Conservation (phyloP, 352 stramenopile genomes). For the Globisporangium spiculum region DNA sequence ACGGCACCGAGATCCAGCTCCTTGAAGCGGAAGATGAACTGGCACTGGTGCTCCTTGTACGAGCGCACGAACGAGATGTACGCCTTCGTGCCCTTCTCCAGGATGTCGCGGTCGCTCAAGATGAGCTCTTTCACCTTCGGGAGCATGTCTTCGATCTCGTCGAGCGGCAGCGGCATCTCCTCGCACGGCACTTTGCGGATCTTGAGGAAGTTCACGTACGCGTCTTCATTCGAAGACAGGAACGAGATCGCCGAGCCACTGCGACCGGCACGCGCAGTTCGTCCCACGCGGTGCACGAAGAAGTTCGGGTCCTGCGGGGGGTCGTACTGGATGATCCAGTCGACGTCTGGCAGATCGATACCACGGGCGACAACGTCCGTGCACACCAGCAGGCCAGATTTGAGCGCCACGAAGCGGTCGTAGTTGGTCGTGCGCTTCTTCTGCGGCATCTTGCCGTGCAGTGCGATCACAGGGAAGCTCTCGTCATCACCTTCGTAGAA, state of each 20-base stretch:
- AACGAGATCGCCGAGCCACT: conserved; percentile 94
- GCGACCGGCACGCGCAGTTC: conserved; percentile 95
- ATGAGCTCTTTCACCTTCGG: conserved; percentile 88
- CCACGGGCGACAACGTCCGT: conserved; percentile 98
- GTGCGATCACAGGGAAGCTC: conserved; percentile 50
- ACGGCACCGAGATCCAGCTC: conserved; percentile 94
- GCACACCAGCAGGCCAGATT: conserved; percentile 92
- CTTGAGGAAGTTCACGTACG: conserved; percentile 96
- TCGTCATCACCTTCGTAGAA: conserved; percentile 42
- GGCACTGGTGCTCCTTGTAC: conserved; percentile 99
- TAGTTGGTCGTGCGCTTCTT: conserved; percentile 87
- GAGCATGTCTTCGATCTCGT: conserved; percentile 80
- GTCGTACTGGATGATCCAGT: conserved; percentile 99
- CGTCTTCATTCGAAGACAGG: conserved; percentile 95
- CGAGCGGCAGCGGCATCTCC: conserved; percentile 65
- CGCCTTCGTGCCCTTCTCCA: conserved; percentile 98
- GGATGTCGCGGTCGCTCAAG: conserved; percentile 93
- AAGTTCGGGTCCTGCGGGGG: conserved; percentile 97
- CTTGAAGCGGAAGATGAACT: conserved; percentile 99
- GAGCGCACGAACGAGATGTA: conserved; percentile 99
- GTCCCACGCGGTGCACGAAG: conserved; percentile 98
- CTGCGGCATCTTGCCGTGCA: conserved; percentile 95
- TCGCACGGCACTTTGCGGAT: conserved; percentile 92
- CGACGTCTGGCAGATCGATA: conserved; percentile 97
- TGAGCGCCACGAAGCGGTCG: conserved; percentile 56